Percentiles rank a stretch among this genome's conserved stretches.
phyloP scores from a whole-genome alignment of 2,329 filamentous ascomycete species.

The Trichoderma gracile region DNA sequence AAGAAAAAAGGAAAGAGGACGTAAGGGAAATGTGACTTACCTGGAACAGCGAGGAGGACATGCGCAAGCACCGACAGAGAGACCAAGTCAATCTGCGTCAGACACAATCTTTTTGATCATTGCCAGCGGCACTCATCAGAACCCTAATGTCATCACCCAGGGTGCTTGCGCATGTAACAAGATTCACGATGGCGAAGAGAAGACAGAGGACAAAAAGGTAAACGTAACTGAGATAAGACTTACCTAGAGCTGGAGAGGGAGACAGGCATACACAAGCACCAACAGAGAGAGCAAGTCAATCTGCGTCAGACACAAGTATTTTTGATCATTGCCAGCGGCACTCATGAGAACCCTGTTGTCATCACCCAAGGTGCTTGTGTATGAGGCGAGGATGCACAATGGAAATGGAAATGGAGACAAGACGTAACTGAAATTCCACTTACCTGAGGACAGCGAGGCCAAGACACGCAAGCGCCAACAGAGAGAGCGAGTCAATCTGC shows the following conservation, averaged over 20 bases:
- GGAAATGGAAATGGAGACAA: background rate
- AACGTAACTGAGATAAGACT: too few species aligned
- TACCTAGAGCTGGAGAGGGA: background rate
- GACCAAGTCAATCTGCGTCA: background rate
- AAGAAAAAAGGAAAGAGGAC: background rate
- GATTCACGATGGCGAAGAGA: background rate
- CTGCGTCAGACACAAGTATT: background rate
- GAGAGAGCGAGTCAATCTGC: background rate
- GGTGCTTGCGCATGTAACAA: background rate
- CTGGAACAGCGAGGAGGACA: too few species aligned
- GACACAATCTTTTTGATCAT: background rate
- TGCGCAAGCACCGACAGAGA: too few species aligned
- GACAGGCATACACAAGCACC: too few species aligned
- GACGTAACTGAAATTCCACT: background rate
- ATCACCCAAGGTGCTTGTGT: background rate
- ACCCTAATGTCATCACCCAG: slow-evolving; percentile 1
- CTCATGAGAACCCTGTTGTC: background rate
- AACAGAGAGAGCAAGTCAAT: too few species aligned
- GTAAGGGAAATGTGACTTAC: too few species aligned
- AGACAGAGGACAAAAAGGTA: background rate
- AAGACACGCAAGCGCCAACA: background rate
- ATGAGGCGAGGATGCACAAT: background rate
- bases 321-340: background rate
- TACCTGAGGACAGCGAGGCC: background rate
- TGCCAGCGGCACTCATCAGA: background rate